Evolutionary conservation across 768 basidiomycete species (phyloP), one percentile per base, ranked within the genome.

Genomic region (Macrolepiota dolichaula): DNA sequence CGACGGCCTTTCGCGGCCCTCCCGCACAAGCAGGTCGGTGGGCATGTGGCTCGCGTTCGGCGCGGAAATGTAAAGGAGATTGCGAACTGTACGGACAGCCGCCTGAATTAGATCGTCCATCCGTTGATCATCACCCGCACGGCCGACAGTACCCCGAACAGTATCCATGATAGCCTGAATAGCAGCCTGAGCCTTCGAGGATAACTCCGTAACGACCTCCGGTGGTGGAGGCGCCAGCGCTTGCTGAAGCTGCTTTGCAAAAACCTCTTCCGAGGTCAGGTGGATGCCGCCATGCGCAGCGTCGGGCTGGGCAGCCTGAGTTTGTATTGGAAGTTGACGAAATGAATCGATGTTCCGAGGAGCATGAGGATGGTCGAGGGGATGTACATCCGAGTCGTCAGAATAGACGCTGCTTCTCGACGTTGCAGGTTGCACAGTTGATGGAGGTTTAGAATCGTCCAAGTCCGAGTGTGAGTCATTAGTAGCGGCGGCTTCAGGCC

Each of bases 351-450:
- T 55, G 71, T 56, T 63, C 44, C 67, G 67, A 36, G 70, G 71
- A 50, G 68, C 66, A 47, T 69, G 71, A 49, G 70, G 62, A 55
- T 74, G 67, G 37, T 81, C 81, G 3, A 76, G 65, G 4, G 85
- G 85, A 32, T 86, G 81, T 37, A 89, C 76, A 54, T 89, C 90
- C 10, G 91, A 93, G 68, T 89, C 87, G 67, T 94, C 92, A 10
- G 91, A 93, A 68, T 87, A 85, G 35, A 87, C 82, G 68, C 91
- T 91, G 56, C 82, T 73, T 36, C 51, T 60, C 1, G 51, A 60
- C 13, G n/a, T 51, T 22, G 51, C 4, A n/a, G 42, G 17, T 17
- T 22, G 51, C 7, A 42, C 10, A 3, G 58, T 32, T 82, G 81
- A 27, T 76, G 76, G 49, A 69, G 73, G 72, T 36, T 61, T 68